Evolutionary conservation across 257 asterid species (phyloP), one percentile per base, ranked within the genome.

Genomic region (Apocynum venetum): DNA sequence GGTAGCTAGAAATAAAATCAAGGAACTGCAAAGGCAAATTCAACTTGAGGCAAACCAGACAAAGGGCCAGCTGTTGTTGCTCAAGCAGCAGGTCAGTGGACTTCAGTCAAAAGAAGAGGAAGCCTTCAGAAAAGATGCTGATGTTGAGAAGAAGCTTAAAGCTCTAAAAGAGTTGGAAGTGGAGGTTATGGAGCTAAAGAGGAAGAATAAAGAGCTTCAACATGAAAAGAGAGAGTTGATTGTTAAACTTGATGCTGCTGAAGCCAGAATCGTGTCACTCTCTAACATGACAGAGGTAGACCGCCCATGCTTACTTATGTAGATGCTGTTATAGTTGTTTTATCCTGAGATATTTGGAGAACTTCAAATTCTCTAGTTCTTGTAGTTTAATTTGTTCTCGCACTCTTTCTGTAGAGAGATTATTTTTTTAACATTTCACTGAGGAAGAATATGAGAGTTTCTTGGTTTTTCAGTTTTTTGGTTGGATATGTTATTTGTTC

Each of bases 181-280:
- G 51, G 98, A 89, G 78, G 97, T 90, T 55, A 84, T 93, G 89
- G 99, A 96, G 86, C 91, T 96, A 17, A 93, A 89, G 89, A 87
- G 98, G 84, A 87, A 86, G 90, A 96, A 93, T 85, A 96, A 81
- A 85, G 99, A 96, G 83, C 97, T 96, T 82, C 99, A 91, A 82
- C 87, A 89, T 75, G 99, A 96, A 81, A 93, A 93, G 84, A 85
- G 99, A 86, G 98, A 96, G 71, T 79, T 96, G 59, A 63, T 81
- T 8, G 85, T 93, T 71, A 96, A 96, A 85, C 85, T 93, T 0
- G 97, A 90, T 80, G 82, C 97, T 68, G 89, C 96, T 15, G 96
- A 96, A 74, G 82, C 92, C 75, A 90, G 82, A 82, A 88, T 89
- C n/a, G 82, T 83, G 51, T 80, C 88, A 68, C 92, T 96, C 75